Conservation (phyloP, 2,329 filamentous ascomycete genomes). For the Monilinia laxa region DNA sequence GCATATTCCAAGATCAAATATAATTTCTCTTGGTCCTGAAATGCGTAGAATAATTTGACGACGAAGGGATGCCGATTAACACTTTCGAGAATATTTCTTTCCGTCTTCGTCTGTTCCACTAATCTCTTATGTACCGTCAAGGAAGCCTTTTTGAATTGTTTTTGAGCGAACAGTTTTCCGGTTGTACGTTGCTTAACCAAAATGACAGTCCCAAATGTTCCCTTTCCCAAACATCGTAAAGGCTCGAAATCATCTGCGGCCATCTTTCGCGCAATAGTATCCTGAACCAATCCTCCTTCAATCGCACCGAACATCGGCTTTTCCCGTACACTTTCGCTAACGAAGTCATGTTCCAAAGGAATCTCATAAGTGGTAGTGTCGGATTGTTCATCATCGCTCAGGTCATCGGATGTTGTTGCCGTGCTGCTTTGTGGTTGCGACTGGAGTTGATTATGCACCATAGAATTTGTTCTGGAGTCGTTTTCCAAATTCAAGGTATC, state of each 20-base stretch:
- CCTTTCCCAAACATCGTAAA: slow-evolving; percentile 90
- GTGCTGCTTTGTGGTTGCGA: slow-evolving; percentile 53
- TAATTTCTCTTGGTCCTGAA: slow-evolving; percentile 96
- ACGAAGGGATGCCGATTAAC: slow-evolving; percentile 97
- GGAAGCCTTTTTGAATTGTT: slow-evolving; percentile 97
- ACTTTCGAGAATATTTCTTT: slow-evolving; percentile 90
- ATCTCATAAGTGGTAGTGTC: slow-evolving; percentile 85
- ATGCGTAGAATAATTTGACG: slow-evolving; percentile 96
- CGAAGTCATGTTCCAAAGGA: slow-evolving; percentile 78
- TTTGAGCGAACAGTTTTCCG: slow-evolving; percentile 91
- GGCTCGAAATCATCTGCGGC: slow-evolving; percentile 86
- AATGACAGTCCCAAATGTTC: slow-evolving; percentile 91
- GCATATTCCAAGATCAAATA: slow-evolving; percentile 98
- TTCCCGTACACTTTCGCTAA: slow-evolving; percentile 60
- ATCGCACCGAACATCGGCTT: slow-evolving; percentile 45
- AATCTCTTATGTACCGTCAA: slow-evolving; percentile 93
- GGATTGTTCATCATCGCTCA: slow-evolving; percentile 62
- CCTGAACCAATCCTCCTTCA: slow-evolving; percentile 55
- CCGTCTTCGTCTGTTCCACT: slow-evolving; percentile 95
- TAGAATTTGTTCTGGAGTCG: slow-evolving; percentile 54
- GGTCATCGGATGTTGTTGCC: slow-evolving; percentile 37
- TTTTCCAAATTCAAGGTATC: slow-evolving; percentile 71
- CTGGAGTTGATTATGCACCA: slow-evolving; percentile 57
- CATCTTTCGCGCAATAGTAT: slow-evolving; percentile 69
- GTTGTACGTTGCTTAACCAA: slow-evolving; percentile 87